Conservation (phyloP, 768 basidiomycete genomes). For the Hebeloma cylindrosporum region DNA sequence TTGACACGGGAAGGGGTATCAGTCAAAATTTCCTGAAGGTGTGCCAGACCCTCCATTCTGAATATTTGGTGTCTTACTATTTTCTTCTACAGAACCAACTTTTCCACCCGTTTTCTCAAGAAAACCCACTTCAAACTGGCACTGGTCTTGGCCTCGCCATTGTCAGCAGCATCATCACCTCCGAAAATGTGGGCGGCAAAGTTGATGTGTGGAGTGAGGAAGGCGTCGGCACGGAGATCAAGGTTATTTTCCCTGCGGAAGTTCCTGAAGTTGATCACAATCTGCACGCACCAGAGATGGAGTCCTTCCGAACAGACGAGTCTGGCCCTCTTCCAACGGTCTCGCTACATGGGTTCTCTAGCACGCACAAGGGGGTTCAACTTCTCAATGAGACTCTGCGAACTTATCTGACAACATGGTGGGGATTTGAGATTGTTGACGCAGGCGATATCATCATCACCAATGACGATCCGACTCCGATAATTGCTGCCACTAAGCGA, state of each 20-base stretch:
- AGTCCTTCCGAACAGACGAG: constrained; percentile 46
- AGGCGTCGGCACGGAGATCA: constrained; percentile 88
- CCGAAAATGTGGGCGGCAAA: constrained; percentile 83
- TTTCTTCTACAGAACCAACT: constrained; percentile 68
- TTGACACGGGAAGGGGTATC: constrained; percentile 94
- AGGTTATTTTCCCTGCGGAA: constrained; percentile 79
- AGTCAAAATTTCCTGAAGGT: constrained; percentile 92
- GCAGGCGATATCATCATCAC: constrained; percentile 74
- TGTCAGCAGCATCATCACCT: constrained; percentile 88
- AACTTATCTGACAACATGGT: constrained; percentile 72
- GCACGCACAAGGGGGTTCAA: constrained; percentile 60
- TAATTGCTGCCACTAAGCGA: constrained; percentile 56
- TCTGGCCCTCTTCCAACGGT: constrained; percentile 46
- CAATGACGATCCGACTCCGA: constrained; percentile 70
- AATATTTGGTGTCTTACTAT: background rate
- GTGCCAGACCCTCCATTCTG: constrained; percentile 2
- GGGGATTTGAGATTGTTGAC: constrained; percentile 63
- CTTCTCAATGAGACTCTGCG: constrained; percentile 62
- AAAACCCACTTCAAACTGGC: constrained; percentile 90
- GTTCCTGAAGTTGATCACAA: constrained; percentile 39
- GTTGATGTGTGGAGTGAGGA: constrained; percentile 95
- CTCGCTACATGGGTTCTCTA: constrained; percentile 73
- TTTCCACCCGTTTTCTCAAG: constrained; percentile 97
- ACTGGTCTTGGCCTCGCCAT: constrained; percentile 95
- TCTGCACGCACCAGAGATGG: constrained; percentile 37